Evolutionary conservation across 768 basidiomycete species (phyloP).

Genomic region (Coprinopsis marcescibilis): DNA sequence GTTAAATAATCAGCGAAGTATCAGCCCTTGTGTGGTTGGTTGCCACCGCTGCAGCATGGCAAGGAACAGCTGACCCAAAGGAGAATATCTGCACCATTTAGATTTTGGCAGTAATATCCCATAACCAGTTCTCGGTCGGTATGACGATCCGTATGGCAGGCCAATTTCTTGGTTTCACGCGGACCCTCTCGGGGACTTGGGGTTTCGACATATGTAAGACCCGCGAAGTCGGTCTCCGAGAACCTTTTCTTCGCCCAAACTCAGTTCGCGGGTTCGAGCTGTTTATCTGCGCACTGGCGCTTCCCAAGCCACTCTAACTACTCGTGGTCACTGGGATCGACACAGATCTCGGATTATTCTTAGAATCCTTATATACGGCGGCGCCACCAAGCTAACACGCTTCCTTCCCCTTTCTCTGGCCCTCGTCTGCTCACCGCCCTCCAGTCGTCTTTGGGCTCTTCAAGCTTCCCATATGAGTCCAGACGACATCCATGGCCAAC

Average conservation of each 20-base stretch:
- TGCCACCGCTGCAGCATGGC: too few species aligned
- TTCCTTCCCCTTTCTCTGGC: not conserved
- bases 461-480: conserved; percentile 12
- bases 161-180: conserved; percentile 7
- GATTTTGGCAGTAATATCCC: conserved; percentile 4
- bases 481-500: conserved; percentile 19
- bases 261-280: conserved; percentile 2
- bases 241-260: not conserved
- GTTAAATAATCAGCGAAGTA: too few species aligned
- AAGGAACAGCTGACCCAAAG: conserved; percentile 8
- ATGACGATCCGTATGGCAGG: conserved; percentile 21
- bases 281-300: conserved; percentile 10
- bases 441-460: conserved; percentile 2
- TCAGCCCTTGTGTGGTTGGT: too few species aligned
- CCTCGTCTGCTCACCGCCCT: not conserved
- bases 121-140: conserved; percentile 18
- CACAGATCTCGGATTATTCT: conserved; percentile 9
- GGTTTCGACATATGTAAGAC: too few species aligned
- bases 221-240: too few species aligned
- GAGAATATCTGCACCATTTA: conserved; percentile 3
- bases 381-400: not conserved
- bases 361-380: conserved; percentile 2
- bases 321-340: conserved; percentile 5
- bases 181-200: too few species aligned
- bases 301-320: conserved; percentile 8